Evolutionary conservation across 2,329 filamentous ascomycete species (phyloP).

Genomic region (Hypoxylon sp.): DNA sequence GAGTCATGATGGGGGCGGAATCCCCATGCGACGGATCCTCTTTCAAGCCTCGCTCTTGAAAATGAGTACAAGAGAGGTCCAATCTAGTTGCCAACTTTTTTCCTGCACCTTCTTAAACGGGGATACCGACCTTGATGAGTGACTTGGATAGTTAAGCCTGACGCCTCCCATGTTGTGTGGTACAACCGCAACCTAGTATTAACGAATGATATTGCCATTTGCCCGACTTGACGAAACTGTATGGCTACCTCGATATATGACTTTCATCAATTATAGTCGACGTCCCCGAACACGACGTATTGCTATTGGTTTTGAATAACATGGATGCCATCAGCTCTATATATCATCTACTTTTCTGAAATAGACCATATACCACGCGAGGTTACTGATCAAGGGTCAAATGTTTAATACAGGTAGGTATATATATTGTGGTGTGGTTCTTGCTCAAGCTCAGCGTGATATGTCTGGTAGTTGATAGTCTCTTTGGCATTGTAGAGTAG

Average conservation of each 20-base stretch:
- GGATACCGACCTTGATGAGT: constrained; percentile 6
- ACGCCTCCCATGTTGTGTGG: constrained; percentile 32
- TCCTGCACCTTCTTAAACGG: constrained; percentile 5
- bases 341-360: constrained; percentile 1
- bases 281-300: constrained; percentile 13
- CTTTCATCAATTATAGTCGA: constrained; percentile 17
- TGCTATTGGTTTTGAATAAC: constrained; percentile 22
- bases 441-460: not conserved
- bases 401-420: constrained; percentile 1
- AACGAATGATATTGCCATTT: constrained; percentile 23
- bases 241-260: constrained; percentile 25
- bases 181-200: constrained; percentile 21
- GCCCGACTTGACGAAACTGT: constrained; percentile 22
- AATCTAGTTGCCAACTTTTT: constrained; percentile 13
- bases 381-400: not conserved
- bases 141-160: constrained; percentile 11
- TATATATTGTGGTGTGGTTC: constrained; percentile 24
- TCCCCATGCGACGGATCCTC: constrained; percentile 12
- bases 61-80: not conserved
- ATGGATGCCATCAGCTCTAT: constrained; percentile 17
- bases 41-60: constrained; percentile 2
- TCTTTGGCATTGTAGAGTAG: not conserved
- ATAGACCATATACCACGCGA: constrained; percentile 8
- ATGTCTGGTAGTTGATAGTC: constrained; percentile 6
- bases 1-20: constrained; percentile 3